Evolutionary conservation across 768 basidiomycete genomes (phyloP).

Genomic region (Tulasnella calospora): DNA sequence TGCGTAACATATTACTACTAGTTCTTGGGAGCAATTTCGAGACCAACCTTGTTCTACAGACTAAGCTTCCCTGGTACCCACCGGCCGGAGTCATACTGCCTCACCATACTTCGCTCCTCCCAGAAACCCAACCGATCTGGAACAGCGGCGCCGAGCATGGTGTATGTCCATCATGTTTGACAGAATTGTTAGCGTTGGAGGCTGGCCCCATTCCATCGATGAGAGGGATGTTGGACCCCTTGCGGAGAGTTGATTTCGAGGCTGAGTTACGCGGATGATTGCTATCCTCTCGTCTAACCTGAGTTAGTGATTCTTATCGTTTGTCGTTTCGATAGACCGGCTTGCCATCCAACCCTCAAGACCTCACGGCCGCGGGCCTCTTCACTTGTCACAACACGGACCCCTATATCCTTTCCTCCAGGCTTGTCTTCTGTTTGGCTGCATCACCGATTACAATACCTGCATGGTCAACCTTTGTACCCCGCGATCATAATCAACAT

Average conservation of each 20-base stretch:
- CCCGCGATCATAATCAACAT: neutral
- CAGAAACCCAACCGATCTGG: constrained; percentile 69
- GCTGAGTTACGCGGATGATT: constrained; percentile 48
- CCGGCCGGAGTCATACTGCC: constrained; percentile 37
- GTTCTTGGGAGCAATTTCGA: neutral
- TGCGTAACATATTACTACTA: neutral
- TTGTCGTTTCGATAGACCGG: constrained; percentile 43
- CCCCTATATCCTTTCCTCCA: constrained; percentile 78
- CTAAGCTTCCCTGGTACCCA: constrained; percentile 84
- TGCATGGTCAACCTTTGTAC: constrained; percentile 41
- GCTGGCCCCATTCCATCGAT: no score
- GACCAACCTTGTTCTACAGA: neutral
- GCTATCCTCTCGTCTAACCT: neutral
- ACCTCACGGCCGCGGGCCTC: constrained; percentile 56
- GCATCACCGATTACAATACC: constrained; percentile 79
- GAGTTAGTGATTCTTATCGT: neutral
- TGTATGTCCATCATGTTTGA: constrained; percentile 90
- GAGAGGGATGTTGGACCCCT: constrained; percentile 69
- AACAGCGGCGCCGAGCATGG: constrained; percentile 77
- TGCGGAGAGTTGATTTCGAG: constrained; percentile 72
- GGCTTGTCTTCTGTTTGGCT: constrained; percentile 76
- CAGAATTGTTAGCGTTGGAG: constrained; percentile 69
- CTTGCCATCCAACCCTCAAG: constrained; percentile 70
- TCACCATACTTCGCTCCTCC: constrained; percentile 57
- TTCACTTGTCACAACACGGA: constrained; percentile 74